Percentiles rank a stretch among this genome's conserved stretches.
phyloP scores from a whole-genome alignment of 129 eudicot genomes.

The Centaurea solstitialis region DNA sequence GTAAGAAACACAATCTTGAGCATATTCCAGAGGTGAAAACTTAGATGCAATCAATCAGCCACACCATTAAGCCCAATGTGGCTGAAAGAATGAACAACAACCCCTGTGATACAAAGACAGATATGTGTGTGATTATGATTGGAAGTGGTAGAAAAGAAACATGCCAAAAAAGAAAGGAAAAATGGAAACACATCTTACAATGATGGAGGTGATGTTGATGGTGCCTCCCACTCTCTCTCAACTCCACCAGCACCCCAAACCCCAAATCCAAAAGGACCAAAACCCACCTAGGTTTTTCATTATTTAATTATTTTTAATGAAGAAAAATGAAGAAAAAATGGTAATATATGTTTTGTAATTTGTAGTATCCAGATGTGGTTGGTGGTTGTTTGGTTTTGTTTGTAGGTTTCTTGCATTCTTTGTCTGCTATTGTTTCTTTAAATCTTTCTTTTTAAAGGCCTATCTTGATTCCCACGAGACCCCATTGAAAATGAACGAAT shows the following conservation, averaged over 20 bases:
- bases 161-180: constrained; percentile 35
- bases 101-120: constrained; percentile 27
- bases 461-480: constrained; percentile 34
- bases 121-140: constrained; percentile 29
- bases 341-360: constrained; percentile 3
- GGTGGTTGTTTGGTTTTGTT: constrained; percentile 38
- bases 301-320: constrained; percentile 16
- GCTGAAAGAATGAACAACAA: constrained; percentile 25
- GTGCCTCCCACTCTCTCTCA: constrained; percentile 53
- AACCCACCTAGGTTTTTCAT: constrained; percentile 25
- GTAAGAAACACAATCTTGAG: constrained; percentile 12
- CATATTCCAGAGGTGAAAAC: constrained; percentile 31
- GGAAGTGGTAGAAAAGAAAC: constrained; percentile 20
- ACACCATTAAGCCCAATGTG: constrained; percentile 40
- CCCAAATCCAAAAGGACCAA: too few relatives aligned
- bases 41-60: constrained; percentile 11
- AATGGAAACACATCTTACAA: constrained; percentile 21
- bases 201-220: constrained; percentile 48
- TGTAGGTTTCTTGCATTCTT: constrained; percentile 35
- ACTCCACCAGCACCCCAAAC: constrained; percentile 11
- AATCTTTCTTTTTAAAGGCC: constrained; percentile 29
- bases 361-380: constrained; percentile 44
- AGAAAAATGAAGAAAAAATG: background rate
- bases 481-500: constrained; percentile 22
- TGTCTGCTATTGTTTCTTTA: constrained; percentile 20